Base-by-base conservation (phyloP, 2,329 filamentous ascomycete species). In the Zymoseptoria crescenta region DNA sequence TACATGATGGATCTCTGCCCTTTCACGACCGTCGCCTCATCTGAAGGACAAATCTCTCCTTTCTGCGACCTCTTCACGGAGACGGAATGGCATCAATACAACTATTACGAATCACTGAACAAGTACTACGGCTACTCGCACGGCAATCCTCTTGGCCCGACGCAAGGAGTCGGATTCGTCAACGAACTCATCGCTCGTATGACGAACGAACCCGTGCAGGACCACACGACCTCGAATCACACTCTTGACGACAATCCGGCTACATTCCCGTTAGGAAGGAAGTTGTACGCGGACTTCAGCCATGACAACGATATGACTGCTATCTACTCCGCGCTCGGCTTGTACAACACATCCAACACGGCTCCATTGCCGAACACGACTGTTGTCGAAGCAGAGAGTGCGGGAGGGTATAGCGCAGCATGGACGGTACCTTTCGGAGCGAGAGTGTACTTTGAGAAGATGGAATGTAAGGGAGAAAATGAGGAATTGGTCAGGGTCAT, bases 1-100 rank as follows among this genome's bases (percentile, higher is more conserved):
- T 82, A 81, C 59, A 72, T 96, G 35, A 96, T 96, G 91, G 91
- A 96, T 67, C 79, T 96, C 61, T 96, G 92, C 69, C 87, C 92
- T 0, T 96, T 91, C 75, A 82, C 87, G 65, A 93, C 89, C 0
- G 84, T 96, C n/a, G 84, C 87, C 8, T 78, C 83, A 5, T 74
- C 80, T 2, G 81, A 77, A 4, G 79, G 74, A 19, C 71, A 70
- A 4, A 72, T 87, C 8, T 91, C 90, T 0, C 76, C 79, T 0
- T 95, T 96, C 74, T 96, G 92, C 74, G 70, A 72, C 13, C 78
- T 96, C 27, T 96, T 96, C 75, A 86, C 83, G 0, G 71, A 79
- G 13, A 94, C 93, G 72, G 87, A 94, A 50, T 96, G 90, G 89
- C 75, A 77, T 41, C 76, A 82, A 60, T 96, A 95, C 74, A 86